Conservation (phyloP, 2,329 filamentous ascomycete genomes). For the Alternaria conjuncta region DNA sequence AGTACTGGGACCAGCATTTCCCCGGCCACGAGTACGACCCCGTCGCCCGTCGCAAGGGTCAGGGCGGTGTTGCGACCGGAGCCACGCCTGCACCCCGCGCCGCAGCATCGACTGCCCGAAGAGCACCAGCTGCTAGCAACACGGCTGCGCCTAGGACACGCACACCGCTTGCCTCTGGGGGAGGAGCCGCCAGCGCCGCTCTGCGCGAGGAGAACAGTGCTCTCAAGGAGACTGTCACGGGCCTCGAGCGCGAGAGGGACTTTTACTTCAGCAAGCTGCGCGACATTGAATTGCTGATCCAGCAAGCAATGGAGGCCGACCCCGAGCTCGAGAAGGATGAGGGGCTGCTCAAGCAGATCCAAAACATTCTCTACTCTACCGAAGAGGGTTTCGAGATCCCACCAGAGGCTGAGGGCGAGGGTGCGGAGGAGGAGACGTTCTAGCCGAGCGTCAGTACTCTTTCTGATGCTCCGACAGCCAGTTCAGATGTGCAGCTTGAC, state of each 20-base stretch:
- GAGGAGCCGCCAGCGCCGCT: constrained; percentile 69
- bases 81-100: constrained; percentile 57
- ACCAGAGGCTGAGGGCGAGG: constrained; percentile 75
- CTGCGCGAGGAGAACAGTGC: constrained; percentile 85
- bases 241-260: constrained; percentile 93
- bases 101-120: constrained; percentile 54
- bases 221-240: constrained; percentile 93
- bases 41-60: constrained; percentile 80
- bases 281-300: constrained; percentile 93
- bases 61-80: constrained; percentile 62
- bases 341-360: constrained; percentile 92
- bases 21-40: constrained; percentile 98
- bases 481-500: not conserved
- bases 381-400: constrained; percentile 87
- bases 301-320: constrained; percentile 90
- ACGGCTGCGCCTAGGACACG: constrained; percentile 50
- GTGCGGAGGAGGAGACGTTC: constrained; percentile 72
- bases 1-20: constrained; percentile 98
- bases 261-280: constrained; percentile 99
- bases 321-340: constrained; percentile 95
- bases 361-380: constrained; percentile 95
- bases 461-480: constrained; percentile 2
- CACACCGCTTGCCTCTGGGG: constrained; percentile 49
- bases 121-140: constrained; percentile 50
- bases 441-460: constrained; percentile 19